A percentile compares a stretch with the other conserved stretches of the same genome.
phyloP scores from a whole-genome alignment of 768 basidiomycete genomes.

The Boletus rex-veris region DNA sequence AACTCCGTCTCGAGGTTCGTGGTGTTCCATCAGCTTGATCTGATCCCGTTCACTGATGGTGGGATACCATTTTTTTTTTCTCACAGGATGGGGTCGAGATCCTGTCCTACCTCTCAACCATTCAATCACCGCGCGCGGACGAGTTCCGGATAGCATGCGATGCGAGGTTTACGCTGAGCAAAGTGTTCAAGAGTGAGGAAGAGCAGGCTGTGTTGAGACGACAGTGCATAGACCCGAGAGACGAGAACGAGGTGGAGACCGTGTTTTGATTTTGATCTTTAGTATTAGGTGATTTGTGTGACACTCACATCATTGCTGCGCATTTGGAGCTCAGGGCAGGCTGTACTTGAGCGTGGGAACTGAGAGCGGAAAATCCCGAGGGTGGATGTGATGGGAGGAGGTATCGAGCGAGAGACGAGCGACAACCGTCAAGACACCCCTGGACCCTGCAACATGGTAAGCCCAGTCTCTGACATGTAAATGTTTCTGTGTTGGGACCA shows the following conservation, averaged over 20 bases:
- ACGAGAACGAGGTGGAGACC: constrained; percentile 22
- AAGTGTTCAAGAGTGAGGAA: constrained; percentile 56
- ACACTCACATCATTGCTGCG: not conserved
- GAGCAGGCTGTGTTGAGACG: constrained; percentile 46
- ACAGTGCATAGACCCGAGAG: constrained; percentile 18
- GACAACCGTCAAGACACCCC: constrained; percentile 24
- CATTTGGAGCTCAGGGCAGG: constrained; percentile 26
- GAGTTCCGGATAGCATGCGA: constrained; percentile 61
- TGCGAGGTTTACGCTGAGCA: constrained; percentile 55
- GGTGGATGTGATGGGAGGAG: not conserved
- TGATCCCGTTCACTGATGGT: not conserved
- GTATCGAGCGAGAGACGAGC: constrained; percentile 13
- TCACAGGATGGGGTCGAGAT: constrained; percentile 51
- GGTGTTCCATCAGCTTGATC: too few relatives aligned
- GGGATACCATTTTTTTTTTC: not conserved
- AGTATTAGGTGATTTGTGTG: not conserved
- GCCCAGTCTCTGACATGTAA: constrained; percentile 6
- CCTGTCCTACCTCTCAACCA: constrained; percentile 44
- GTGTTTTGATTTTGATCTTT: constrained; percentile 18
- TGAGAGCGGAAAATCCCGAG: constrained; percentile 19
- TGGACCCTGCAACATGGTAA: constrained; percentile 30
- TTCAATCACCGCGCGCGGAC: constrained; percentile 51
- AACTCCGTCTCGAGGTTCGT: constrained; percentile 46
- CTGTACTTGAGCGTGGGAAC: constrained; percentile 19
- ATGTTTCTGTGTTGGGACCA: not conserved